phyloP scores from a whole-genome alignment of 352 stramenopile species.

The Phytophthora citricola region DNA sequence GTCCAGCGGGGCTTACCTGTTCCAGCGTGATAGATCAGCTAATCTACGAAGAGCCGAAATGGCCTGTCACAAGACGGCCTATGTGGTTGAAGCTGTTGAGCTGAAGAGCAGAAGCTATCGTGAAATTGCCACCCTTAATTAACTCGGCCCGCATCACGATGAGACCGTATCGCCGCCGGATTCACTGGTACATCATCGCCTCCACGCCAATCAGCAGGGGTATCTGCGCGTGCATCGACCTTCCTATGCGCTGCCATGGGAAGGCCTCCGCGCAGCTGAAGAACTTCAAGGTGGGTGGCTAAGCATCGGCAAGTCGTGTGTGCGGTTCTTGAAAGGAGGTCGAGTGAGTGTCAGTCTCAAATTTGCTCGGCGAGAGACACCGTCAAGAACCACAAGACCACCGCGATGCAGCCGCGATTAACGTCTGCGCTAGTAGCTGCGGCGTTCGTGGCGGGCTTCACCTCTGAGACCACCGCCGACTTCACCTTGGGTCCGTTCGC shows the following conservation, averaged over 20 bases:
- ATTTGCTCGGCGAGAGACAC: constrained; percentile 15
- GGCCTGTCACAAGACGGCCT: constrained; percentile 1
- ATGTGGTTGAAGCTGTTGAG: neutral
- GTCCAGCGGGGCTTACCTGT: neutral
- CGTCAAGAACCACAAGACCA: constrained; percentile 7
- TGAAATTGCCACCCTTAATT: neutral
- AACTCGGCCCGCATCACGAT: neutral
- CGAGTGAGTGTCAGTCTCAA: constrained; percentile 13
- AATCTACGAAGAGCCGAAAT: neutral
- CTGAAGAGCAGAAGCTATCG: neutral
- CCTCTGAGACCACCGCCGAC: neutral
- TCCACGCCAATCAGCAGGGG: constrained; percentile 1
- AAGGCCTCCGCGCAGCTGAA: constrained; percentile 1
- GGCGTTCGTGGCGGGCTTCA: neutral
- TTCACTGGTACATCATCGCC: neutral
- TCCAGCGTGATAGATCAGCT: neutral
- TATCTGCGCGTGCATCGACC: neutral
- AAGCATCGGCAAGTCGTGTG: too few species aligned
- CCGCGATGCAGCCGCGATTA: constrained; percentile 17
- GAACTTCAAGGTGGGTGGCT: constrained; percentile 7
- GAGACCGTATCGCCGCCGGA: neutral
- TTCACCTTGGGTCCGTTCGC: constrained; percentile 28
- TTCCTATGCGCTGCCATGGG: constrained; percentile 1
- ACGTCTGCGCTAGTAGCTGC: constrained; percentile 4
- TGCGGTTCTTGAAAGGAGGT: too few species aligned